Conservation (phyloP, 306 rosid genomes). For the Psophocarpus tetragonolobus region DNA sequence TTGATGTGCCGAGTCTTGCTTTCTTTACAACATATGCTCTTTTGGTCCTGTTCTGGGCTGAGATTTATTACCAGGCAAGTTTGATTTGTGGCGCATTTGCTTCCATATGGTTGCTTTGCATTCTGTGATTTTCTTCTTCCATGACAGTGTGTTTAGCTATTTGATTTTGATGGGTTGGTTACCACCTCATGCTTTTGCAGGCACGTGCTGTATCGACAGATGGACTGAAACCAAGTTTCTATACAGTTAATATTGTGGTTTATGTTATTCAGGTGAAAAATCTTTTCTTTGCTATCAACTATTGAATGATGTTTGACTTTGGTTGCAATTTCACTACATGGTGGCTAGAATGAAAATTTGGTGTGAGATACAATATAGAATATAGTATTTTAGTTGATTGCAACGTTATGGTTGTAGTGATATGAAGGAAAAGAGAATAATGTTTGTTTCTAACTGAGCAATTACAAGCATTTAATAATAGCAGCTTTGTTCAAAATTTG, state of each 20-base stretch:
- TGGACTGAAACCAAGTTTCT: conserved; percentile 88
- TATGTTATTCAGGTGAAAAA: conserved; percentile 86
- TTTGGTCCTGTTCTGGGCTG: conserved; percentile 94
- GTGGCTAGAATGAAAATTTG: conserved; percentile 57
- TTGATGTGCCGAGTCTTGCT: conserved; percentile 89
- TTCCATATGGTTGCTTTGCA: background rate
- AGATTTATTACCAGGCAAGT: conserved; percentile 94
- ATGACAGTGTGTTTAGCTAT: background rate
- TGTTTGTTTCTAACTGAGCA: background rate
- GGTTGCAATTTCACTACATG: conserved; percentile 45
- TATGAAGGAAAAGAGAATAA: conserved; percentile 16
- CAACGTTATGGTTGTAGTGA: conserved; percentile 22
- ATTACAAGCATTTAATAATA: background rate
- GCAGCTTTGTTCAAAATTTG: background rate
- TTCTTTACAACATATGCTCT: conserved; percentile 95
- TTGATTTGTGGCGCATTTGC: conserved; percentile 3
- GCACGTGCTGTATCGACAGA: conserved; percentile 95
- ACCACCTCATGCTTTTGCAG: conserved; percentile 49
- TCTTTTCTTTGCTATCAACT: conserved; percentile 26
- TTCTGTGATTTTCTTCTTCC: conserved; percentile 9
- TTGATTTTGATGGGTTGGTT: conserved; percentile 7
- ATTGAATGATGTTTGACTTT: conserved; percentile 53
- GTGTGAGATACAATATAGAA: conserved; percentile 43
- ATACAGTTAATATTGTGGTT: conserved; percentile 67
- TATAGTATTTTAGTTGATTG: background rate